Base-by-base conservation (phyloP, 1,139 yeast species). In the Hyphopichia khmerensis region DNA sequence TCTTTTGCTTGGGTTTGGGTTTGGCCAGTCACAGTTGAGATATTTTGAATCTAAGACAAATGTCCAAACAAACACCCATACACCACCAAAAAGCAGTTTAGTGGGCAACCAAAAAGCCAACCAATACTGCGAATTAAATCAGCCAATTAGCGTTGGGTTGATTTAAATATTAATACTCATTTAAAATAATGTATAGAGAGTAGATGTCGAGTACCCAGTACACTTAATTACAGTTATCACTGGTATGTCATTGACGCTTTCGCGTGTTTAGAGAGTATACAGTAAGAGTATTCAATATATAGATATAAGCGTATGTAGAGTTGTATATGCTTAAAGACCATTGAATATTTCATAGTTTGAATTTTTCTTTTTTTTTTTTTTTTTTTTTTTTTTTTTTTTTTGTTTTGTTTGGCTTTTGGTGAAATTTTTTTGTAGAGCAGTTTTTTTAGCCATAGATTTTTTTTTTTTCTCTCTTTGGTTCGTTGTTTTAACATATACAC, bases 141-240 rank as follows among this genome's bases (percentile, higher is more conserved):
- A 36, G 33, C 39, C 39, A 36, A 36, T 36, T 13, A 36, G 27
- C 39, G 39, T 18, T 14, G 13, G 19, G 30, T 35, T 35, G 21
- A 35, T 35, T 35, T 35, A 21, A 35, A 35, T 35, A 35, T 16
- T 35, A 27, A 26, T 21, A 8, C 24, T 21, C 29, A 35, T 24
- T 33, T 17, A 13, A 35, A n/a, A n/a, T n/a, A n/a, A n/a, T n/a
- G n/a, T n/a, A n/a, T n/a, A n/a, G n/a, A n/a, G n/a, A n/a, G n/a
- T n/a, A n/a, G n/a, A n/a, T n/a, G n/a, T n/a, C n/a, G n/a, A n/a
- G n/a, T n/a, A n/a, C n/a, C n/a, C n/a, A n/a, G n/a, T n/a, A n/a
- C n/a, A n/a, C n/a, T n/a, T n/a, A n/a, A n/a, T n/a, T n/a, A n/a
- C n/a, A n/a, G n/a, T n/a, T n/a, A n/a, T n/a, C n/a, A n/a, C n/a